Evolutionary conservation across 163 green algal genomes (phyloP).

Genomic region (Volvox carteri): DNA sequence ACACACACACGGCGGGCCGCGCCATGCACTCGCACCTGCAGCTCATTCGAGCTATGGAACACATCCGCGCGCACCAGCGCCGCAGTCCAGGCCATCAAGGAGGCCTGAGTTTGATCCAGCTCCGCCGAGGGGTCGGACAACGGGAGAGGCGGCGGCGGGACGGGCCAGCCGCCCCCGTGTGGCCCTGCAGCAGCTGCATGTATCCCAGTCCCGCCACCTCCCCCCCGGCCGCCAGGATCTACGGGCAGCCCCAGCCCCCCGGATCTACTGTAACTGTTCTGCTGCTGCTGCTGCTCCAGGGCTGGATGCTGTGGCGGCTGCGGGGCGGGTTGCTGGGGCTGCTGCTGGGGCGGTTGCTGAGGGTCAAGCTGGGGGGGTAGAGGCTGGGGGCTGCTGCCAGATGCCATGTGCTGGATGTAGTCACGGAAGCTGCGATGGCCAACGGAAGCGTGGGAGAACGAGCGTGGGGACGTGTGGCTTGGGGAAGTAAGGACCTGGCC

Average conservation of each 20-base stretch:
- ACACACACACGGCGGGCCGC: too few relatives aligned
- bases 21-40: constrained; percentile 45
- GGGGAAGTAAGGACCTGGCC: constrained; percentile 28
- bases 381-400: not conserved
- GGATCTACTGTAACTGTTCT: not conserved
- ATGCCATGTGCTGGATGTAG: constrained; percentile 49
- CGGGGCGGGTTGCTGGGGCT: not conserved
- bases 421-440: constrained; percentile 45
- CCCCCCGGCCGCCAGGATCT: not conserved
- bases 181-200: too few relatives aligned
- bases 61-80: constrained; percentile 48
- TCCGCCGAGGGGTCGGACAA: not conserved
- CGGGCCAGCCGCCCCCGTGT: not conserved
- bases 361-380: not conserved
- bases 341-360: not conserved
- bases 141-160: not conserved
- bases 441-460: not conserved
- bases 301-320: not conserved
- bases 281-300: not conserved
- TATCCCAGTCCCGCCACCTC: too few relatives aligned
- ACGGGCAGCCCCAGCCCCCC: not conserved
- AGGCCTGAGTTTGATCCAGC: not conserved
- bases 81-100: constrained; percentile 33
- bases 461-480: constrained; percentile 24
- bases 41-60: constrained; percentile 37